A percentile compares a stretch with the other conserved stretches of the same genome.
phyloP scores from a whole-genome alignment of 2,329 filamentous ascomycete genomes.

The Penicillium paneum region DNA sequence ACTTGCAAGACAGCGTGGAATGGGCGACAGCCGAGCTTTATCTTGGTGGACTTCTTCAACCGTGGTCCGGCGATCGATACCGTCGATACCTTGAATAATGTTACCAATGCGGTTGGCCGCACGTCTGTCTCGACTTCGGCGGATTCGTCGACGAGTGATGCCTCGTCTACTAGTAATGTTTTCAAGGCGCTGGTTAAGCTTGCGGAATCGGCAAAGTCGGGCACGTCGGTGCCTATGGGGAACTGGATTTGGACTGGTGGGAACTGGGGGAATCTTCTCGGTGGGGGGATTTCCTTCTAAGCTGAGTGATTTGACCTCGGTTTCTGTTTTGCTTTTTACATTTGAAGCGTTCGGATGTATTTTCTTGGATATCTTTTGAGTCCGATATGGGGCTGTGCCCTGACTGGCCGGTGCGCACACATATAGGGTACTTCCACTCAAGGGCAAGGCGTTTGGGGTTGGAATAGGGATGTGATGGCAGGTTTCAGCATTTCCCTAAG shows the following conservation, averaged over 20 bases:
- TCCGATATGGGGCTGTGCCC: neutral
- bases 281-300: slow-evolving; percentile 40
- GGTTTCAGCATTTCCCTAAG: neutral
- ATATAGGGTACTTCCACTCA: neutral
- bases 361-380: neutral
- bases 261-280: slow-evolving; percentile 40
- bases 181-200: slow-evolving; percentile 40
- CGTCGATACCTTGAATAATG: slow-evolving; percentile 65
- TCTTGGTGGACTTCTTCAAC: slow-evolving; percentile 78
- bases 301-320: neutral
- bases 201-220: slow-evolving; percentile 37
- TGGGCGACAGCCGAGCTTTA: slow-evolving; percentile 64
- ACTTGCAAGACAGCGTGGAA: slow-evolving; percentile 56
- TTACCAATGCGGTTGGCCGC: slow-evolving; percentile 47
- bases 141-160: slow-evolving; percentile 23
- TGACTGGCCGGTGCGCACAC: neutral
- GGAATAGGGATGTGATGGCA: neutral
- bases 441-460: neutral
- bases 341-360: neutral
- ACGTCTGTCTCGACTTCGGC: slow-evolving; percentile 31
- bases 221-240: slow-evolving; percentile 38
- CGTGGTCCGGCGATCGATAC: slow-evolving; percentile 66
- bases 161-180: slow-evolving; percentile 32
- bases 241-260: slow-evolving; percentile 47
- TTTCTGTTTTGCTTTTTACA: neutral